phyloP scores from a whole-genome alignment of 176 grass and related monocot species.

The Avena eriantha region DNA sequence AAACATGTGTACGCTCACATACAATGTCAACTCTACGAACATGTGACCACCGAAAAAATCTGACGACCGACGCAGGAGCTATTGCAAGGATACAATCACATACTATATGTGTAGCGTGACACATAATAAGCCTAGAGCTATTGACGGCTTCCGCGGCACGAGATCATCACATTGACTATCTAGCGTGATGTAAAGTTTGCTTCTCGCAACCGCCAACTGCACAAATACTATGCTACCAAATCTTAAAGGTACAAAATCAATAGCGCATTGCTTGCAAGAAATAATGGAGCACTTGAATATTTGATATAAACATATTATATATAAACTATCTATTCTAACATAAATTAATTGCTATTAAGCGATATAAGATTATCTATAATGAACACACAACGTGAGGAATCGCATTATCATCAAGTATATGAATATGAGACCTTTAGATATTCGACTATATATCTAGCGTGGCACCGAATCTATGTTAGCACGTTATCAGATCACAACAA shows the following conservation, averaged over 20 bases:
- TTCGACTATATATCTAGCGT: neutral
- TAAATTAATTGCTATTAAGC: neutral
- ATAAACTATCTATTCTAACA: too few species aligned
- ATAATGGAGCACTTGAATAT: too few species aligned
- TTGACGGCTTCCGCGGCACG: neutral
- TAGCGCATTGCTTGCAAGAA: too few species aligned
- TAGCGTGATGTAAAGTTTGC: neutral
- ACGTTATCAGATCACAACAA: neutral
- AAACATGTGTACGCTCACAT: neutral
- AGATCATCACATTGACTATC: neutral
- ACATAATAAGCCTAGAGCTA: neutral
- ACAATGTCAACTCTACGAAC: neutral
- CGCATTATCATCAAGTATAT: neutral
- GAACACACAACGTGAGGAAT: too few species aligned
- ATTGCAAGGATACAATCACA: neutral
- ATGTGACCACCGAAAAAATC: neutral
- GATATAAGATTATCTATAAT: neutral
- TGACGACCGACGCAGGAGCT: too few species aligned
- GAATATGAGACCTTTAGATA: neutral
- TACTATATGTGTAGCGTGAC: neutral
- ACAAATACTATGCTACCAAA: neutral
- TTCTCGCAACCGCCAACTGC: neutral
- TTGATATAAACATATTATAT: too few species aligned
- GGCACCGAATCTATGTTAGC: neutral
- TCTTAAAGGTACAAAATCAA: neutral